These are phyloP conservation scores for Puccinia triticina DNA, from an alignment of 1,284 basidiomycete species.

Conservation along the genomic window DNA sequence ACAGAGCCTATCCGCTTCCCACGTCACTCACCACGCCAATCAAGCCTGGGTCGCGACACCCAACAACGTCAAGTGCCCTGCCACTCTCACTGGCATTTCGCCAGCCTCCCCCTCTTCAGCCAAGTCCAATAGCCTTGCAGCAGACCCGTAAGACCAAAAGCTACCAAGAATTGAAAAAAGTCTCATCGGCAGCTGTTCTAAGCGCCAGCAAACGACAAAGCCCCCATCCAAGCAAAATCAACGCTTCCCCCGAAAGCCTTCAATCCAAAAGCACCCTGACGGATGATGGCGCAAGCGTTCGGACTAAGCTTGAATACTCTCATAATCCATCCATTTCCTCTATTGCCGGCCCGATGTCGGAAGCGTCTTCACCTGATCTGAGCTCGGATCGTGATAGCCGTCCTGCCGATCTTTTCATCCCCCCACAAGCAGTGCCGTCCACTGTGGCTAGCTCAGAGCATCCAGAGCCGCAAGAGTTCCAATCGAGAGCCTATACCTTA, in stretches of 20 bases:
- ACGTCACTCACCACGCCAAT: not conserved
- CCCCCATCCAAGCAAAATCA: not conserved
- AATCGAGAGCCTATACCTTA: not conserved
- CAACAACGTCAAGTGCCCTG: not conserved
- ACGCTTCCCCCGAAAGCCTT: constrained; percentile 9
- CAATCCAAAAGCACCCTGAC: constrained; percentile 17
- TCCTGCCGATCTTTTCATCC: not conserved
- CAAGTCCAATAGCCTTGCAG: not conserved
- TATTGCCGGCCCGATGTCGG: not conserved
- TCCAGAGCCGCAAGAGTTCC: constrained; percentile 10
- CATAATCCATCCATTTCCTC: not conserved
- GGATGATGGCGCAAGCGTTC: constrained; percentile 25
- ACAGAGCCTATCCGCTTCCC: not conserved
- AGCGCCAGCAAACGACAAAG: not conserved
- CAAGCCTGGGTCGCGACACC: not conserved
- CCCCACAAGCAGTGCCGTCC: not conserved
- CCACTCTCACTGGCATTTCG: not conserved
- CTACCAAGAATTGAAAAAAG: not conserved
- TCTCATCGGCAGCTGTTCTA: not conserved
- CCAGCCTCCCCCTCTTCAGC: not conserved
- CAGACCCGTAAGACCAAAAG: constrained; percentile 13
- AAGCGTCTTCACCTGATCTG: not conserved
- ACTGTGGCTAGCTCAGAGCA: not conserved
- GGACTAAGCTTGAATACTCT: not conserved
- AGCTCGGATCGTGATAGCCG: not conserved